phyloP scores from a whole-genome alignment of 2,329 filamentous ascomycete species.

The Arthroderma uncinatum region DNA sequence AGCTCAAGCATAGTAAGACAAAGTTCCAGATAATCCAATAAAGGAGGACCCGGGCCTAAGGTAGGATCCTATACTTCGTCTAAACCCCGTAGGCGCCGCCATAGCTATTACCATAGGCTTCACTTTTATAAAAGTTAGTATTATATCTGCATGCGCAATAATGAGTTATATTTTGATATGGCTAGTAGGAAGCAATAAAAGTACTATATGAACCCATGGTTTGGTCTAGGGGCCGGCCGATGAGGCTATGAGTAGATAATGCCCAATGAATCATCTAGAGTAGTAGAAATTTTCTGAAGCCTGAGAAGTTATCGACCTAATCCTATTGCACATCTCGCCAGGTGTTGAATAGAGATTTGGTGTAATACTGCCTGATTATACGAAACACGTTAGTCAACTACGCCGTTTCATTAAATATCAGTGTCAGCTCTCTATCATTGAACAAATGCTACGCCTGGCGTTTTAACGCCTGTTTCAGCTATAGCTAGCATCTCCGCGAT shows the following conservation, averaged over 20 bases:
- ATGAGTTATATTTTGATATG: neutral
- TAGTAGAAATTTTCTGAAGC: neutral
- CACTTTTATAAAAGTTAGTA: neutral
- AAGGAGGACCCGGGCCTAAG: neutral
- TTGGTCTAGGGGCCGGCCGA: neutral
- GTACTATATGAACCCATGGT: neutral
- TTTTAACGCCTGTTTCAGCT: too few relatives aligned
- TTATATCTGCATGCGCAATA: neutral
- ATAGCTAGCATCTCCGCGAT: too few relatives aligned
- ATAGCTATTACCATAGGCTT: neutral
- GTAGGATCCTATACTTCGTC: neutral
- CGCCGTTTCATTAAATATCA: too few relatives aligned
- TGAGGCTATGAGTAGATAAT: neutral
- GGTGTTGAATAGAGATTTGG: too few relatives aligned
- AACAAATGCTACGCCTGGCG: too few relatives aligned
- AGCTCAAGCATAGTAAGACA: slow-evolving; percentile 54
- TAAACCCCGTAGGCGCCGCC: neutral
- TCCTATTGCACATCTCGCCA: too few relatives aligned
- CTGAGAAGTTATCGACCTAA: neutral
- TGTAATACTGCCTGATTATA: too few relatives aligned
- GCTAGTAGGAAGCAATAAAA: neutral
- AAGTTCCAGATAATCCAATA: slow-evolving; percentile 45
- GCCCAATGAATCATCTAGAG: slow-evolving; percentile 1
- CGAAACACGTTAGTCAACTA: too few relatives aligned
- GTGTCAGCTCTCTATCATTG: too few relatives aligned